Conservation (phyloP, 2,329 filamentous ascomycete genomes). For the Aschersonia sp. region DNA sequence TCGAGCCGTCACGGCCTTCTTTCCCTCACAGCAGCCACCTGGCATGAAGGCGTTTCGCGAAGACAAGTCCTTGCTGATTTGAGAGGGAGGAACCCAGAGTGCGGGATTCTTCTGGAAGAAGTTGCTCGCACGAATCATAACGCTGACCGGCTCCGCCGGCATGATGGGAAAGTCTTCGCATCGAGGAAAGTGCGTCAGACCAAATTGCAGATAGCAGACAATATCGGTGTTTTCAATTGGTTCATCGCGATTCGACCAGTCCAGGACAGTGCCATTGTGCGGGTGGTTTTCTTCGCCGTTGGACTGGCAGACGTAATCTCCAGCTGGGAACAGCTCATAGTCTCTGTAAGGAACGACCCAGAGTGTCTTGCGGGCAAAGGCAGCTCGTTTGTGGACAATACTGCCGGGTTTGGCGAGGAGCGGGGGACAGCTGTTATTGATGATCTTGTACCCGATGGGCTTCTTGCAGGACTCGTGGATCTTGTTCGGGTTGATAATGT, state of each 20-base stretch:
- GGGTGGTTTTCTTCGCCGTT: constrained; percentile 14
- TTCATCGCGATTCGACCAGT: constrained; percentile 34
- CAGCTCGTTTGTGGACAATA: constrained; percentile 22
- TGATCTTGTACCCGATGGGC: constrained; percentile 30
- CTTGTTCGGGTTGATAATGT: constrained; percentile 26
- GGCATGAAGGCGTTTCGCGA: constrained; percentile 8
- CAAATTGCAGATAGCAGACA: constrained; percentile 34
- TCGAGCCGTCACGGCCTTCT: constrained; percentile 6
- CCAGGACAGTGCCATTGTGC: constrained; percentile 17
- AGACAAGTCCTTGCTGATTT: constrained; percentile 17
- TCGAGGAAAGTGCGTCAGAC: constrained; percentile 46
- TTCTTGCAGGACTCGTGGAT: constrained; percentile 25
- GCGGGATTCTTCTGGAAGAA: constrained; percentile 38
- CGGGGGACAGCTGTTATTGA: constrained; percentile 29
- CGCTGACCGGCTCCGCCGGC: constrained; percentile 42
- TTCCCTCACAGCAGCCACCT: constrained; percentile 4
- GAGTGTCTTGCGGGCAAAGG: constrained; percentile 25
- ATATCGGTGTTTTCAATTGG: constrained; percentile 33
- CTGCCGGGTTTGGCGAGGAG: constrained; percentile 26
- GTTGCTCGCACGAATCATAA: constrained; percentile 33
- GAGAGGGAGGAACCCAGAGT: constrained; percentile 30
- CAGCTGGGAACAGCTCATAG: constrained; percentile 26
- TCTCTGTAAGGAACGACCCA: constrained; percentile 28
- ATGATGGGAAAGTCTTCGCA: constrained; percentile 56
- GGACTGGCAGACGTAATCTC: constrained; percentile 31